Evolutionary conservation across 2,329 filamentous ascomycete species (phyloP), one percentile per base, ranked within the genome.

Genomic region (Aspergillus phoenicis): DNA sequence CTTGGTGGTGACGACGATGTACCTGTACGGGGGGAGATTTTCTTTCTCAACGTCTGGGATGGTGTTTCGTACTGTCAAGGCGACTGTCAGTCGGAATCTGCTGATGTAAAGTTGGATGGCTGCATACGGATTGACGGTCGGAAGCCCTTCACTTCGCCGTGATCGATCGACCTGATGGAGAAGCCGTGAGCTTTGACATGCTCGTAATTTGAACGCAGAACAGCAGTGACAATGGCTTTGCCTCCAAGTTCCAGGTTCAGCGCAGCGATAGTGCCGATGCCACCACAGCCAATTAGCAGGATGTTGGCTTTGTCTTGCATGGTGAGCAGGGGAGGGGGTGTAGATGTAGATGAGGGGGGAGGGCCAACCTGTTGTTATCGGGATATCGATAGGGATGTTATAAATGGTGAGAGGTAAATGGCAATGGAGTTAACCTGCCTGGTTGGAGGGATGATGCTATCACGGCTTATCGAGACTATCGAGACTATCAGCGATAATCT

Each of bases 241-340:
- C 80, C 81, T 10, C 84, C 83, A 2, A 70, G 70, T 69, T 87
- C 82, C 5, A 88, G 75, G 41, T 82, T 83, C 52, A 84, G 80
- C 3, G 85, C 85, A 5, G 81, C 80, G 69, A 88, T 84, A 1
- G 84, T 82, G 13, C 86, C 86, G 2, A 88, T 82, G 3, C 84
- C 84, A 7, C 86, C 86, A 7, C 78, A 78, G 15, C 86, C 85
- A 13, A 88, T 75, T 15, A 88, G 65, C 3, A 87, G 77, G 2
- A 87, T 77, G 24, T 73, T 78, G 2, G 73, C 64, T 63, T 80
- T 80, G n/a, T 55, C 17, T 20, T 55, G 52, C 52, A 55, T 55
- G 8, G 4, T 55, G 38, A 24, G 26, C 8, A n/a, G 22, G 26
- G 6, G 45, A 4, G 8, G 17, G 20, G 22, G 22, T n/a, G 22